Conservation (phyloP, 2,329 filamentous ascomycete genomes). For the Aspergillus puulaauensis region DNA sequence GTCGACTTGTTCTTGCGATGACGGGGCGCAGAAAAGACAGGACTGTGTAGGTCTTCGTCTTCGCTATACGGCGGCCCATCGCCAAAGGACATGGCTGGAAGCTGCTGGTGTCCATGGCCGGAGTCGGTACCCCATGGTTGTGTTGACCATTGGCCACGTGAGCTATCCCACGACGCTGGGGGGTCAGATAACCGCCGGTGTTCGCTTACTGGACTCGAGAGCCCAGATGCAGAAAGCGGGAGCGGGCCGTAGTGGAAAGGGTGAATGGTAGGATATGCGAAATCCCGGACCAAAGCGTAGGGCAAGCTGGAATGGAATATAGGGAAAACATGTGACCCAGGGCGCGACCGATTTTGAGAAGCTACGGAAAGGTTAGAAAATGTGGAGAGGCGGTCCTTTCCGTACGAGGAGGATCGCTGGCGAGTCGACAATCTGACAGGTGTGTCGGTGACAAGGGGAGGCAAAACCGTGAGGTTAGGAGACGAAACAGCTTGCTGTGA, state of each 20-base stretch:
- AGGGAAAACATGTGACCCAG: constrained; percentile 77
- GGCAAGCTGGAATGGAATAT: constrained; percentile 80
- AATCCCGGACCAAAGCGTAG: constrained; percentile 92
- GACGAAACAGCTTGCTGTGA: constrained; percentile 28
- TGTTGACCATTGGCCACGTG: constrained; percentile 57
- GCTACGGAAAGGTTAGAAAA: constrained; percentile 70
- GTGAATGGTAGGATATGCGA: constrained; percentile 81
- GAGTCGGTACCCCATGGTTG: constrained; percentile 48
- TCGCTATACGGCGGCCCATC: constrained; percentile 93
- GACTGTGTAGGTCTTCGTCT: constrained; percentile 91
- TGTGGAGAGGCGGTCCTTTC: constrained; percentile 78
- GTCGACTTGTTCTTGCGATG: constrained; percentile 83
- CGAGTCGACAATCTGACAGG: constrained; percentile 59
- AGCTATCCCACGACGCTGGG: constrained; percentile 70
- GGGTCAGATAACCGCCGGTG: constrained; percentile 77
- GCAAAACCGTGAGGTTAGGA: constrained; percentile 32
- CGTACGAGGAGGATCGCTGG: constrained; percentile 72
- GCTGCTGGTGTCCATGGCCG: constrained; percentile 64
- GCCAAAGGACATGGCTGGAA: constrained; percentile 79
- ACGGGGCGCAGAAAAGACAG: constrained; percentile 76
- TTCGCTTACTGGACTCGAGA: constrained; percentile 84
- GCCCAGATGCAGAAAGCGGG: constrained; percentile 67
- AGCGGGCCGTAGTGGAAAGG: constrained; percentile 94
- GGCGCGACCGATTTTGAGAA: constrained; percentile 65
- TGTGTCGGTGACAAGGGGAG: constrained; percentile 53